These are phyloP conservation scores for Apiospora malaysiana DNA, from an alignment of 2,329 filamentous ascomycete genomes.

Conservation along the genomic window DNA sequence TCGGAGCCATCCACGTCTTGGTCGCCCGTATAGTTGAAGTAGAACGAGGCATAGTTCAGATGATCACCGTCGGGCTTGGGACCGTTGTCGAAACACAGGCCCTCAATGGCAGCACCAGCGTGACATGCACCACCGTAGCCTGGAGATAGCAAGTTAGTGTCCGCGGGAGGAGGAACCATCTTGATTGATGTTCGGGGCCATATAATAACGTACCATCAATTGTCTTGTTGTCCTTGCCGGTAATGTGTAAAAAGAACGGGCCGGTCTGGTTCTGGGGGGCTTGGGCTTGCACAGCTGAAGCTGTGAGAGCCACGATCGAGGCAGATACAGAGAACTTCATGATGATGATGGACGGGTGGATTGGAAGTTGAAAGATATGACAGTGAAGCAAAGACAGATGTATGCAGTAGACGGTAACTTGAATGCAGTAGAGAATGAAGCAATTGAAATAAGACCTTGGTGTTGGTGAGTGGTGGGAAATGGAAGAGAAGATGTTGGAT, in stretches of 20 bases:
- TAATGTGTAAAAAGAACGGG: constrained; percentile 43
- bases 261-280: constrained; percentile 34
- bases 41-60: constrained; percentile 34
- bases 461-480: not conserved
- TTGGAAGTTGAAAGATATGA: not conserved
- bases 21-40: constrained; percentile 41
- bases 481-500: not conserved
- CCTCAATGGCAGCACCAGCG: constrained; percentile 42
- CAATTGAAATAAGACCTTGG: not conserved
- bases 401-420: not conserved
- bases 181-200: too few relatives aligned
- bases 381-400: not conserved
- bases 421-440: not conserved
- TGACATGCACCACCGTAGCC: constrained; percentile 42
- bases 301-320: constrained; percentile 36
- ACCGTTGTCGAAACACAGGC: constrained; percentile 37
- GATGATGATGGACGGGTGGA: constrained; percentile 17
- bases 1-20: constrained; percentile 25
- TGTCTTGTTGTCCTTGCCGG: constrained; percentile 33
- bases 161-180: not conserved
- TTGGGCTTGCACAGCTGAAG: constrained; percentile 38
- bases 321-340: constrained; percentile 39
- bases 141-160: constrained; percentile 16
- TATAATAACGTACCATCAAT: constrained; percentile 33
- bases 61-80: constrained; percentile 23